Conservation (phyloP, 1,284 basidiomycete species). For the Peniophora sp. region DNA sequence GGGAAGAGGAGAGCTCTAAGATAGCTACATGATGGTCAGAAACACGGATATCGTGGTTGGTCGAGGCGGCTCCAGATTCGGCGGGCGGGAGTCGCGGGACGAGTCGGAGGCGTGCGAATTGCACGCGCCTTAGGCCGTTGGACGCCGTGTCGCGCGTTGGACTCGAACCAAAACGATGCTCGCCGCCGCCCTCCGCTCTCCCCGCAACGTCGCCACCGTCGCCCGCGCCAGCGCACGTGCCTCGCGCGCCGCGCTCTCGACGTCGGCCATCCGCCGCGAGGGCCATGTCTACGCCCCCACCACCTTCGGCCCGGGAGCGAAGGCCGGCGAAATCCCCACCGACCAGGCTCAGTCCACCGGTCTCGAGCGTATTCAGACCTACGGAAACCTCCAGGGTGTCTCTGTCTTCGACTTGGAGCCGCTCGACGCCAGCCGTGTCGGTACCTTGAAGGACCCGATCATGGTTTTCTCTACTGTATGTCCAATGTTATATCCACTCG, state of each 20-base stretch:
- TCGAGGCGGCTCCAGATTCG: too few species aligned
- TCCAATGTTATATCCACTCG: constrained; percentile 18
- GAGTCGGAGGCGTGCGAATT: too few species aligned
- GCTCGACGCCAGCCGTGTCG: constrained; percentile 80
- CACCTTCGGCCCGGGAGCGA: constrained; percentile 68
- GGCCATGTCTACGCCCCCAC: constrained; percentile 58
- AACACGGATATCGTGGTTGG: too few species aligned
- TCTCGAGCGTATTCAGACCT: constrained; percentile 90
- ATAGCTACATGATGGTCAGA: too few species aligned
- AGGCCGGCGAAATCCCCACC: constrained; percentile 73
- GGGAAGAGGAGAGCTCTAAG: too few species aligned
- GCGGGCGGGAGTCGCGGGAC: too few species aligned
- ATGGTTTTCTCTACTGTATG: constrained; percentile 83
- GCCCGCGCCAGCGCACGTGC: constrained; percentile 22
- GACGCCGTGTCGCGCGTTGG: too few species aligned
- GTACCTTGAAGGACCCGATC: constrained; percentile 85
- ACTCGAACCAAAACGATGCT: constrained; percentile 27
- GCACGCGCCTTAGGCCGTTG: too few species aligned
- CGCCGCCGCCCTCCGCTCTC: constrained; percentile 27
- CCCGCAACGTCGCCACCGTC: constrained; percentile 29
- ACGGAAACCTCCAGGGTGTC: constrained; percentile 83
- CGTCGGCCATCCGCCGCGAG: constrained; percentile 35
- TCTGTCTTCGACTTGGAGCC: constrained; percentile 90
- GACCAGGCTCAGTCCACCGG: constrained; percentile 92
- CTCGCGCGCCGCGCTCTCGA: constrained; percentile 39